Conservation (phyloP, 306 rosid genomes). For the Aeschynomene evenia region DNA sequence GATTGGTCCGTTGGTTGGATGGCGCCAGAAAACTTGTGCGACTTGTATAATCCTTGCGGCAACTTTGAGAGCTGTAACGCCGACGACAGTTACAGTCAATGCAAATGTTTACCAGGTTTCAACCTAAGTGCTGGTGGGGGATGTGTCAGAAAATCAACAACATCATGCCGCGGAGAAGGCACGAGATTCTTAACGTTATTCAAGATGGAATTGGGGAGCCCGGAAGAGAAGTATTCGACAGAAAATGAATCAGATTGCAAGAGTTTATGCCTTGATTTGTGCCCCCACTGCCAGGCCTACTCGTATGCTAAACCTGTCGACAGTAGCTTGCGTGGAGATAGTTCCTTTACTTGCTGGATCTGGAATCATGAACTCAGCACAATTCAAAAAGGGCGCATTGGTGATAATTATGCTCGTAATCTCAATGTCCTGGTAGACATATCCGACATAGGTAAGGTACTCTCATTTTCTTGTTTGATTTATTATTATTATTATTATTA, state of each 20-base stretch:
- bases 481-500: too few species aligned
- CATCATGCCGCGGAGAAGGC: background rate
- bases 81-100: too few species aligned
- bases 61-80: conserved; percentile 28
- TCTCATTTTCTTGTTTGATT: too few species aligned
- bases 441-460: conserved; percentile 45
- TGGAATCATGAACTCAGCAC: conserved; percentile 24
- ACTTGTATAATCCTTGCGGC: conserved; percentile 27
- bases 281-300: conserved; percentile 33
- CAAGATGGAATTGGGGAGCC: background rate
- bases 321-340: background rate
- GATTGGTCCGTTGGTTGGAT: accelerated
- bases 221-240: accelerated
- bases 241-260: conserved; percentile 22
- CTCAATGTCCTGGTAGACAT: conserved; percentile 12
- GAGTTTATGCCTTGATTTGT: background rate
- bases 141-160: background rate
- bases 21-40: conserved; percentile 13
- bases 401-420: background rate
- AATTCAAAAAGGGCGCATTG: conserved; percentile 23
- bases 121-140: background rate
- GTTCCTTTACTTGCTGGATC: background rate
- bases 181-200: conserved; percentile 4
- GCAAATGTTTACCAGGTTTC: conserved; percentile 51
- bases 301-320: conserved; percentile 17